phyloP scores from a whole-genome alignment of 2,329 filamentous ascomycete species.

The Arthrinium phaeospermum region DNA sequence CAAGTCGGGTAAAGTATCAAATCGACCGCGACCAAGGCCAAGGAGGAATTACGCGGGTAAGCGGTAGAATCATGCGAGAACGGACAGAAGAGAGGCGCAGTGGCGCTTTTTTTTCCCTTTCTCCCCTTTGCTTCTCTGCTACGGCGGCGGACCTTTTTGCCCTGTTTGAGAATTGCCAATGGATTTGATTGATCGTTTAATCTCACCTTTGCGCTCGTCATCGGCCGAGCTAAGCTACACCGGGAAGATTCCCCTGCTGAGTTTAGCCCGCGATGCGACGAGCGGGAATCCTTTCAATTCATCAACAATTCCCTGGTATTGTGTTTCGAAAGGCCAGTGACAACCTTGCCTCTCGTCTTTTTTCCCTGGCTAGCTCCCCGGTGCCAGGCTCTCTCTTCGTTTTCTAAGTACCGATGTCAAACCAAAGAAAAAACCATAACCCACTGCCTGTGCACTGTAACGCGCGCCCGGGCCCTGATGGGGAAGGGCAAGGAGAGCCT shows the following conservation, averaged over 20 bases:
- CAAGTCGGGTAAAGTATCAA: slow-evolving; percentile 1
- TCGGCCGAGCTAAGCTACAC: slow-evolving; percentile 12
- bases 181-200: neutral
- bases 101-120: neutral
- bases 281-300: neutral
- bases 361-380: neutral
- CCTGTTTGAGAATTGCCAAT: slow-evolving; percentile 7
- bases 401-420: neutral
- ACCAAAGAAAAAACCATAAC: slow-evolving; percentile 7
- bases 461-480: neutral
- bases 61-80: neutral
- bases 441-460: slow-evolving; percentile 8
- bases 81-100: slow-evolving; percentile 4
- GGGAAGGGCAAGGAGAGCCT: neutral
- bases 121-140: neutral
- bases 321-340: slow-evolving; percentile 12
- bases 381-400: neutral
- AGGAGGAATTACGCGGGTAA: neutral
- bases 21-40: neutral
- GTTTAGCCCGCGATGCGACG: neutral
- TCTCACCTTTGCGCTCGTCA: neutral
- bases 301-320: neutral
- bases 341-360: neutral
- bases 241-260: neutral
- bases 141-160: slow-evolving; percentile 1